Percentiles rank a stretch among this genome's conserved stretches.
phyloP scores from a whole-genome alignment of 1,284 basidiomycete genomes.

The Boletus semigastroideus region DNA sequence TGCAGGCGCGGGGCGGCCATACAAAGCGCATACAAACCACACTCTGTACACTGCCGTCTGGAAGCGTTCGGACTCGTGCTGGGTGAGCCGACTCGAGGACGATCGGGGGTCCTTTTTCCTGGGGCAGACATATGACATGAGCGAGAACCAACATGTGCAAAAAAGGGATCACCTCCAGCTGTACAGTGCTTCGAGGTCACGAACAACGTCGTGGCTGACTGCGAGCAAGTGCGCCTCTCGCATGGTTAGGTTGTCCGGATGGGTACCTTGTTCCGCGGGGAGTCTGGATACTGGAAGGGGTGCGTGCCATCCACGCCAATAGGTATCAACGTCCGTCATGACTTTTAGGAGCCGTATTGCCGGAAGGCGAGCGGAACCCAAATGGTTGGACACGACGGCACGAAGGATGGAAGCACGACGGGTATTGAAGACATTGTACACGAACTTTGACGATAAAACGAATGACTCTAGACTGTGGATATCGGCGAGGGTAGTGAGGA shows the following conservation, averaged over 20 bases:
- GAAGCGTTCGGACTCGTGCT: slow-evolving; percentile 32
- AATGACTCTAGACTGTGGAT: slow-evolving; percentile 28
- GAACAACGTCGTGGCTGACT: slow-evolving; percentile 21
- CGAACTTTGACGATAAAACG: slow-evolving; percentile 32
- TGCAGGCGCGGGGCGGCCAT: no score
- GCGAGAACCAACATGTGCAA: background rate
- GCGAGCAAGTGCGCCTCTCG: slow-evolving; percentile 17
- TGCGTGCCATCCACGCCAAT: slow-evolving; percentile 16
- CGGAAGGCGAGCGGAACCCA: slow-evolving; percentile 34
- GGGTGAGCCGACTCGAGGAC: slow-evolving; percentile 23
- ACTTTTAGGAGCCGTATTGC: slow-evolving; percentile 33
- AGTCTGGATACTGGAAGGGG: slow-evolving; percentile 8
- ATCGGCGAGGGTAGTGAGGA: slow-evolving; percentile 32
- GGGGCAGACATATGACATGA: slow-evolving; percentile 1
- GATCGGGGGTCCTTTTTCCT: slow-evolving; percentile 36
- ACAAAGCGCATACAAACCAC: slow-evolving; percentile 18
- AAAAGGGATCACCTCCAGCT: slow-evolving; percentile 35
- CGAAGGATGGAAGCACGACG: slow-evolving; percentile 34
- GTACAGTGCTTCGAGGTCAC: slow-evolving; percentile 34
- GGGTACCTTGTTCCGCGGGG: slow-evolving; percentile 10
- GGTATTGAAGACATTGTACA: slow-evolving; percentile 34
- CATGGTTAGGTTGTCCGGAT: background rate
- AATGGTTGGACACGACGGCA: slow-evolving; percentile 35
- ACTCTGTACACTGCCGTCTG: slow-evolving; percentile 35
- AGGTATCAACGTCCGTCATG: slow-evolving; percentile 7